phyloP scores from a whole-genome alignment of 129 eudicot species.

The Arctium minus region DNA sequence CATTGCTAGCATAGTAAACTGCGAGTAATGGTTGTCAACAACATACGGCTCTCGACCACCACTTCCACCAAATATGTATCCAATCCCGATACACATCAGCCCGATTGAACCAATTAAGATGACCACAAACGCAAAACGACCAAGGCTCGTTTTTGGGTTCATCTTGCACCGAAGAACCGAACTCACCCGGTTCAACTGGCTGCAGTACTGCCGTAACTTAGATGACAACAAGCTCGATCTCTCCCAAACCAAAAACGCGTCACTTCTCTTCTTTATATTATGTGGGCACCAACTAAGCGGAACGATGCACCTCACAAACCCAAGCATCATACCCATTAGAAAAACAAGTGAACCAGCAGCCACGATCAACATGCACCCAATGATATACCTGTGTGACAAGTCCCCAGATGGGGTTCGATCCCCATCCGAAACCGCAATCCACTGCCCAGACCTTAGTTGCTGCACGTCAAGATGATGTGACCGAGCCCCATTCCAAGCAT shows the following conservation, averaged over 20 bases:
- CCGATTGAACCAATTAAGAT: constrained; percentile 30
- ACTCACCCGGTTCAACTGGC: constrained; percentile 51
- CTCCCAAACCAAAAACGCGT: constrained; percentile 59
- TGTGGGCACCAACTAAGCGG: constrained; percentile 55
- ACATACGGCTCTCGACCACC: constrained; percentile 69
- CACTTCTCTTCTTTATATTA: constrained; percentile 65
- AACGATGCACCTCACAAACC: constrained; percentile 55
- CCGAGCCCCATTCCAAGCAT: constrained; percentile 91
- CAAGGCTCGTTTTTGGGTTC: constrained; percentile 54
- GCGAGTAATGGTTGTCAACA: constrained; percentile 60
- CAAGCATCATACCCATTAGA: constrained; percentile 62
- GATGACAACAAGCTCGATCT: constrained; percentile 31
- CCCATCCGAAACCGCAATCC: constrained; percentile 88
- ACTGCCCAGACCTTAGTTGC: constrained; percentile 53
- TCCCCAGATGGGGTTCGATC: constrained; percentile 83
- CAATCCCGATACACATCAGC: constrained; percentile 49
- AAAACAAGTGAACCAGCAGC: constrained; percentile 42
- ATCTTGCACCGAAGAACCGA: constrained; percentile 55
- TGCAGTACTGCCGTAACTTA: constrained; percentile 34
- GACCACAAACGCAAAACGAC: constrained; percentile 37
- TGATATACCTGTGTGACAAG: constrained; percentile 34
- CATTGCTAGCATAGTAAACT: constrained; percentile 78
- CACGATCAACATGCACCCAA: constrained; percentile 55
- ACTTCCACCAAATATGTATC: constrained; percentile 64
- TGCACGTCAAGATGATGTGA: constrained; percentile 87